phyloP scores from a whole-genome alignment of 192 early-diverging fungal species.

The Phlyctochytrium bullatum region DNA sequence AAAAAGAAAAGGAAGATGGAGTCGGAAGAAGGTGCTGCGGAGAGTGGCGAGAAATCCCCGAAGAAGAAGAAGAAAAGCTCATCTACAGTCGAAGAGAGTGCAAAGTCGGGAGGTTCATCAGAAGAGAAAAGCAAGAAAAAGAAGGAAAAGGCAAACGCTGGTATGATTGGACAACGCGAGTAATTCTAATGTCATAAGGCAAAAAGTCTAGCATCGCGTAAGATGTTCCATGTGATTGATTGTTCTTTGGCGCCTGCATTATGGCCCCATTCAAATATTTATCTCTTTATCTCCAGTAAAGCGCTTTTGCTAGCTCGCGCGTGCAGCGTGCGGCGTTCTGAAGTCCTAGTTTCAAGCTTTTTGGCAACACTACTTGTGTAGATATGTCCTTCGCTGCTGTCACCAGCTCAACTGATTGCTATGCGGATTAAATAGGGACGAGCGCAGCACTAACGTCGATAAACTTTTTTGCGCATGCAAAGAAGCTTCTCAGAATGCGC shows the following conservation, averaged over 20 bases:
- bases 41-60: too few species aligned
- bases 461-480: background rate
- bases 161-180: too few species aligned
- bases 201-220: too few species aligned
- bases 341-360: background rate
- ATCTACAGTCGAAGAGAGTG: background rate
- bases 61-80: constrained; percentile 31
- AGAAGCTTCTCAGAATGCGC: background rate
- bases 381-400: background rate
- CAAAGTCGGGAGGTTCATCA: too few species aligned
- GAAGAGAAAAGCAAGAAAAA: too few species aligned
- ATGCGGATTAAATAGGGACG: too few species aligned
- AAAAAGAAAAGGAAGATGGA: constrained; percentile 44
- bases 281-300: background rate
- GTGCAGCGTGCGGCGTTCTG: background rate
- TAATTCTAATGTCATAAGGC: too few species aligned
- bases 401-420: background rate
- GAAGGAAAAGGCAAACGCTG: too few species aligned
- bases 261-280: too few species aligned
- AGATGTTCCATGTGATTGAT: too few species aligned
- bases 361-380: background rate
- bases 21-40: constrained; percentile 27
- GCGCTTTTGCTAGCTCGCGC: background rate
- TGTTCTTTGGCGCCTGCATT: too few species aligned
- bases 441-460: background rate